Base-by-base conservation (phyloP, 805 yeast genomes). In the Millerozyma miso region DNA sequence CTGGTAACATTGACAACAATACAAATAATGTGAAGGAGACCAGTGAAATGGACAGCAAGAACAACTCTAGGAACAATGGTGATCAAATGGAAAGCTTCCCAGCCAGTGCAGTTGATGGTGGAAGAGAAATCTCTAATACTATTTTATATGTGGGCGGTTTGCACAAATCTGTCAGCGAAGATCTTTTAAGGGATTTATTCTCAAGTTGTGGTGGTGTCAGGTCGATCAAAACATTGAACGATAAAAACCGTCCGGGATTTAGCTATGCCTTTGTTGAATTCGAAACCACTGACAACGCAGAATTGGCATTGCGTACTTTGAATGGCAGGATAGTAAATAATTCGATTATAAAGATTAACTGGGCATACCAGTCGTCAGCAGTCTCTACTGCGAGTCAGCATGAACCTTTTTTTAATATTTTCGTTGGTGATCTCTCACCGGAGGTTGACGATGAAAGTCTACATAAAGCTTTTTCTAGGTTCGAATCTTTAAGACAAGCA, bases 241-340 rank as follows among this genome's bases (percentile, higher is more conserved):
- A 88, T 56, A 86, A 85, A 62, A 86, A 85, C 60, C 72, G 74
- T 49, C 77, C 76, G 7, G 86, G 87, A 12, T 81, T 77, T 59
- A 85, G 85, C 58, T 89, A 88, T 62, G 95, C 95, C 2, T 88
- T 89, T 60, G 79, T 89, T 41, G 95, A 88, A 62, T 88, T 77
- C 52, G 79, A 73, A 19, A 67, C 66, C 39, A 73, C 79, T 33
- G 69, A 66, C 26, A 70, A 72, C 26, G 96, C 96, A 2, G 74
- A 72, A 32, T 66, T 69, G 47, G 91, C 93, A 1, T 67, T 81
- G 41, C 74, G 73, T 40, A 65, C 79, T 8, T 67, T 86, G 45
- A 77, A 83, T 52, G 88, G 87, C 14, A 65, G 75, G 38, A 61
- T 72, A 23, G 58, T 85, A 44, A 78, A 79, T 48, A 73, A 74